phyloP scores from a whole-genome alignment of 1,284 basidiomycete genomes.

The Schizopora paradoxa region DNA sequence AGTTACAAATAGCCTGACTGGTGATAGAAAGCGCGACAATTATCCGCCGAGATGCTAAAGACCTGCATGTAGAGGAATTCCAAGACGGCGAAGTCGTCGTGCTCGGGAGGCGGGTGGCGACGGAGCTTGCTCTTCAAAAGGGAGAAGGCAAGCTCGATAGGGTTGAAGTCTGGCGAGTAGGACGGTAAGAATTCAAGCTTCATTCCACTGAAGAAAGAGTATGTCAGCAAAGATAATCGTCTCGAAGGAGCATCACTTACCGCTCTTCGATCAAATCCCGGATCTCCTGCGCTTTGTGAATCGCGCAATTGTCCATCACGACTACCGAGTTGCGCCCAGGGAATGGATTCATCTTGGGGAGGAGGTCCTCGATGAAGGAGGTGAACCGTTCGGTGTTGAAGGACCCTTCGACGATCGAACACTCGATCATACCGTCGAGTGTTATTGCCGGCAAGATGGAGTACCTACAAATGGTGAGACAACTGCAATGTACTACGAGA shows the following conservation, averaged over 20 bases:
- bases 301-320: slow-evolving; percentile 32
- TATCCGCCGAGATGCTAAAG: not conserved
- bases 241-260: slow-evolving; percentile 1
- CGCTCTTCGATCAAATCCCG: slow-evolving; percentile 21
- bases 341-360: slow-evolving; percentile 29
- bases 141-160: not conserved
- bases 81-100: not conserved
- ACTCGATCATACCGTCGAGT: slow-evolving; percentile 25
- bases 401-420: slow-evolving; percentile 23
- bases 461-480: slow-evolving; percentile 24
- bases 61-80: not conserved
- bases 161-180: not conserved
- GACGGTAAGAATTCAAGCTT: not conserved
- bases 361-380: slow-evolving; percentile 27
- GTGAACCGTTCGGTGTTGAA: slow-evolving; percentile 24
- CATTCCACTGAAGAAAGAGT: not conserved
- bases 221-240: not conserved
- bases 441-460: slow-evolving; percentile 32
- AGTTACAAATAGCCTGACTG: slow-evolving; percentile 1
- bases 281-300: slow-evolving; percentile 26
- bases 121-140: not conserved
- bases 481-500: slow-evolving; percentile 15
- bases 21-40: slow-evolving; percentile 2
- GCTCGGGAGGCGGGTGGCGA: not conserved
- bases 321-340: slow-evolving; percentile 26